Evolutionary conservation across 2,329 filamentous ascomycete genomes (phyloP).

Genomic region (Diaporthe aspalathi): DNA sequence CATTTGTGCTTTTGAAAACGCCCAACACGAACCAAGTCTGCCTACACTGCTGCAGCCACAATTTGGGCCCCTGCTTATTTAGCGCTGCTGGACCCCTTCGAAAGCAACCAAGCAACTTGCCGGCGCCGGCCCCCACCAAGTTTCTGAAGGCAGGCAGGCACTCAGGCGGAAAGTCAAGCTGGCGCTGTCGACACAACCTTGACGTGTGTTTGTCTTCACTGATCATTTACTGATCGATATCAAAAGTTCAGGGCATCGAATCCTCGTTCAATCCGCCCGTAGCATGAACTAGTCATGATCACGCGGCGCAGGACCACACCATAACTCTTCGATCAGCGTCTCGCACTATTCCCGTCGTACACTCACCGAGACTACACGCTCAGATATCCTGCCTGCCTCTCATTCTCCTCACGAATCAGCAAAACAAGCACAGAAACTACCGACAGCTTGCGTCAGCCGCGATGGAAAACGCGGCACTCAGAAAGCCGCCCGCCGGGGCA

Average conservation of each 20-base stretch:
- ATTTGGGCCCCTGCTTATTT: background rate
- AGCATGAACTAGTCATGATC: slow-evolving; percentile 21
- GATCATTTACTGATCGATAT: background rate
- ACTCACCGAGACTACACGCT: background rate
- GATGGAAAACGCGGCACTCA: background rate
- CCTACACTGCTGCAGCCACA: background rate
- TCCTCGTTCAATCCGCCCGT: background rate
- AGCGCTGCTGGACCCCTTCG: background rate
- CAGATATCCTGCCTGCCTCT: background rate
- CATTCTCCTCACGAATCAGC: too few relatives aligned
- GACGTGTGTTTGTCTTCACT: background rate
- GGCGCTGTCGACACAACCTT: background rate
- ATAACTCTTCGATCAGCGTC: background rate
- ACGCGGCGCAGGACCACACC: background rate
- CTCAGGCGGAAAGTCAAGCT: background rate
- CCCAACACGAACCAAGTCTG: too few relatives aligned
- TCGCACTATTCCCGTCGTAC: background rate
- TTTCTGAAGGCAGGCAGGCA: background rate
- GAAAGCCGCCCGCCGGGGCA: slow-evolving; percentile 40
- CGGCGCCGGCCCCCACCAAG: background rate
- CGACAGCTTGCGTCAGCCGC: background rate
- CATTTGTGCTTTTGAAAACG: too few relatives aligned
- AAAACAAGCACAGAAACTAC: background rate
- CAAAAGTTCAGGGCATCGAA: background rate
- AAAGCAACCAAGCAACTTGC: background rate